Percentiles rank a stretch among this genome's conserved stretches.
Evolutionary conservation across 164 flowering plant species (phyloP).

Genomic region (Stephania japonica): DNA sequence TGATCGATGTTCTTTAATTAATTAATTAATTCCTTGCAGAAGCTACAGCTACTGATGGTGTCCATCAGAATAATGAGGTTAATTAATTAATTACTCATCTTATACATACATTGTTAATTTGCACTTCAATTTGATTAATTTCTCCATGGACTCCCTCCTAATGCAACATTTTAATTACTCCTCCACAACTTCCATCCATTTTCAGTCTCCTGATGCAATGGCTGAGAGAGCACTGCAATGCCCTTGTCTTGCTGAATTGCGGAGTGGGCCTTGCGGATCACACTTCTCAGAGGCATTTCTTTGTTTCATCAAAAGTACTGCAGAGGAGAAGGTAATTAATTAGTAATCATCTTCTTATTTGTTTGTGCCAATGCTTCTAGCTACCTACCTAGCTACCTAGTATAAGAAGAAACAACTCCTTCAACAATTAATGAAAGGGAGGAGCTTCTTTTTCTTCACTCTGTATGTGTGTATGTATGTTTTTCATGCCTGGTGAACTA

Average conservation of each 20-base stretch:
- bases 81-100: conserved; percentile 11
- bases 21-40: conserved; percentile 35
- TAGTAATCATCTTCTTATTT: neutral
- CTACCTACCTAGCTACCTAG: too few species aligned
- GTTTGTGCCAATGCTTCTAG: neutral
- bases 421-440: neutral
- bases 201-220: conserved; percentile 69
- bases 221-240: conserved; percentile 86
- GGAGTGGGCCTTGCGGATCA: conserved; percentile 74
- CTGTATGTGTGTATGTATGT: too few species aligned
- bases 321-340: conserved; percentile 74
- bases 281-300: conserved; percentile 79
- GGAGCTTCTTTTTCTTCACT: too few species aligned
- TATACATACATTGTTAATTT: neutral
- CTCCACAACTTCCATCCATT: neutral
- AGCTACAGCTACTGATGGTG: conserved; percentile 65
- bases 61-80: conserved; percentile 50
- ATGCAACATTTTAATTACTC: neutral
- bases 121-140: too few species aligned
- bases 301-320: conserved; percentile 88
- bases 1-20: too few species aligned
- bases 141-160: neutral
- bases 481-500: neutral
- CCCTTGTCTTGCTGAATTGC: conserved; percentile 82
- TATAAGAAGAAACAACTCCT: too few species aligned